A percentile compares a stretch with the other conserved stretches of the same genome.
Conservation (phyloP, 176 grass and related monocot genomes). For the Hordeum vulgare region DNA sequence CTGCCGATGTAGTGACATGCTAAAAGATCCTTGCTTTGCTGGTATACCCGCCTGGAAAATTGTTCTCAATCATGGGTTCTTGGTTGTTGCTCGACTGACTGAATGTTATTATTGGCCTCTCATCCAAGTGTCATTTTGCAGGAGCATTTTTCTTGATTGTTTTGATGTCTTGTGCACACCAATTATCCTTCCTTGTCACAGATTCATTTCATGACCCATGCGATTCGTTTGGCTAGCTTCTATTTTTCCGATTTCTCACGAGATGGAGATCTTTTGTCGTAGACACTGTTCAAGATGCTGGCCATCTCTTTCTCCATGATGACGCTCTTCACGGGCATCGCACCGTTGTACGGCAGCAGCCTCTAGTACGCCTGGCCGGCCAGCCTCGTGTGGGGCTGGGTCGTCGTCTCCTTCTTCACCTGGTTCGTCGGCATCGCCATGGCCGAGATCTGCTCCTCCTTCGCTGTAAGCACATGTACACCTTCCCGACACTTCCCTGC, state of each 20-base stretch:
- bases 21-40: slow-evolving; percentile 1
- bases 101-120: neutral
- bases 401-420: slow-evolving; percentile 98
- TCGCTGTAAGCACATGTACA: slow-evolving; percentile 43
- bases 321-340: slow-evolving; percentile 99
- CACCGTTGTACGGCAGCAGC: slow-evolving; percentile 88
- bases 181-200: neutral
- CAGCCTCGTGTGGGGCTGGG: slow-evolving; percentile 92
- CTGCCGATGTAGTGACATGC: neutral
- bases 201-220: too few relatives aligned
- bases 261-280: neutral
- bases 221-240: too few relatives aligned
- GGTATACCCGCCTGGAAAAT: neutral
- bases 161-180: neutral
- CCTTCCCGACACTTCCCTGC: neutral
- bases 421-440: slow-evolving; percentile 99
- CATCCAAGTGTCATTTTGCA: neutral
- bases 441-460: slow-evolving; percentile 99
- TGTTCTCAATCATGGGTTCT: neutral
- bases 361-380: slow-evolving; percentile 85
- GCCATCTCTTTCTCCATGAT: slow-evolving; percentile 99
- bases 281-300: slow-evolving; percentile 99
- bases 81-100: neutral
- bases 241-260: neutral
- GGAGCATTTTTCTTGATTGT: neutral